Evolutionary conservation across 139 green algal genomes (phyloP), one percentile per base, ranked within the genome.

Genomic region (Micractinium sp.): DNA sequence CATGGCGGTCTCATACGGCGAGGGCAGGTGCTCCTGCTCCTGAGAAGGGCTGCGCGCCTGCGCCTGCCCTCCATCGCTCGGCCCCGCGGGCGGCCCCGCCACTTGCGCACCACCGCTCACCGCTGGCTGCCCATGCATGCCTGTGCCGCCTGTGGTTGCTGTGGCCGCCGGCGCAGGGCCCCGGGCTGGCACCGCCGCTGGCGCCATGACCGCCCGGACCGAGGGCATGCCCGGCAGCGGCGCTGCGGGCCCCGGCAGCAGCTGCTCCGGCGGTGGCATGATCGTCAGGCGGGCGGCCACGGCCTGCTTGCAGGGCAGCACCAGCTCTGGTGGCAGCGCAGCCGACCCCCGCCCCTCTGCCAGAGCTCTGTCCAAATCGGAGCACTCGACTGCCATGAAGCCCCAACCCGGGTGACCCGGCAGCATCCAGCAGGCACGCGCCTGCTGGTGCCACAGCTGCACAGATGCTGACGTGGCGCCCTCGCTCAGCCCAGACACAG

Each of bases 401-500:
- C 77, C 77, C 77, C 77, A 82, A 25, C 77, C 77, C 0, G 77
- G 77, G 38, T 82, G 77, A 22, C 25, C 38, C 3, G 77, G 77
- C 77, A 82, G 77, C 12, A 9, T 39, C 77, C 77, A 82, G 77
- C 77, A 82, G 23, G 77, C 77, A 39, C 39, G 77, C 9, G 77
- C 77, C 77, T 82, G 77, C 38, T 82, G 38, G 38, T 39, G 77
- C 77, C 38, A 53, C 77, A 82, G 39, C 77, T 82, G 77, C 38
- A 82, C 77, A 18, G 56, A 39, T 2, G 77, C 77, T 5, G 77
- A 39, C 2, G 77, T 56, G 39, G 38, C 36, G 18, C 38, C 25
- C 18, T 39, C 77, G 12, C 27, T 39, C 0, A 82, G 77, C 0
- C 36, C 39, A 2, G 77, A n/a, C 22, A 61, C 77, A 25, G 77